phyloP scores from a whole-genome alignment of 169 alveolate species.

The Neospora caninum region DNA sequence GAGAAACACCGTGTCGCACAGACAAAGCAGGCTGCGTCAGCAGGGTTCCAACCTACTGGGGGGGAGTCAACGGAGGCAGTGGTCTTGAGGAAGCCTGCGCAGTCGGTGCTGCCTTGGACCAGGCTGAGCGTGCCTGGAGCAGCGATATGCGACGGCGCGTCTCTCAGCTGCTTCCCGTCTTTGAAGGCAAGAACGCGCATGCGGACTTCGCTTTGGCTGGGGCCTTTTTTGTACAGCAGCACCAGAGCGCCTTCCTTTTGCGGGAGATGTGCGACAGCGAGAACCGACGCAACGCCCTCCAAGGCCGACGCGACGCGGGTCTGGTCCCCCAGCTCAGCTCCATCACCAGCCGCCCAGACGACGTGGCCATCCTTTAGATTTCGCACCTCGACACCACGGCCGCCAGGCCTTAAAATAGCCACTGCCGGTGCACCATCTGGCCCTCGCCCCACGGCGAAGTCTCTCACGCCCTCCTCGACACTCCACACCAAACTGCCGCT shows the following conservation, averaged over 20 bases:
- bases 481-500: conserved; percentile 9
- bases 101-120: conserved; percentile 21
- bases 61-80: background rate
- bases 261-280: background rate
- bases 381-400: background rate
- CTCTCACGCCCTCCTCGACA: background rate
- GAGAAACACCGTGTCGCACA: too few species aligned
- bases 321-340: background rate
- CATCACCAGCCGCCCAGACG: background rate
- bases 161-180: background rate
- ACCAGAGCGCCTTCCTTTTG: background rate
- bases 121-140: background rate
- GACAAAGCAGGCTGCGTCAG: too few species aligned
- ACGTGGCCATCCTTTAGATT: background rate
- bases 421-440: background rate
- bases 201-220: background rate
- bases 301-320: background rate
- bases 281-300: background rate
- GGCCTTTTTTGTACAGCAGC: background rate
- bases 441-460: background rate
- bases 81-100: background rate
- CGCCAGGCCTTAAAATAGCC: background rate
- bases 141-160: background rate
- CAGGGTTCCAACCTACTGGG: background rate
- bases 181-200: conserved; percentile 11